Percentiles rank a stretch among this genome's conserved stretches.
These are phyloP conservation scores for Sphagnurus paluster DNA, from an alignment of 1,284 basidiomycete species.

Conservation along the genomic window DNA sequence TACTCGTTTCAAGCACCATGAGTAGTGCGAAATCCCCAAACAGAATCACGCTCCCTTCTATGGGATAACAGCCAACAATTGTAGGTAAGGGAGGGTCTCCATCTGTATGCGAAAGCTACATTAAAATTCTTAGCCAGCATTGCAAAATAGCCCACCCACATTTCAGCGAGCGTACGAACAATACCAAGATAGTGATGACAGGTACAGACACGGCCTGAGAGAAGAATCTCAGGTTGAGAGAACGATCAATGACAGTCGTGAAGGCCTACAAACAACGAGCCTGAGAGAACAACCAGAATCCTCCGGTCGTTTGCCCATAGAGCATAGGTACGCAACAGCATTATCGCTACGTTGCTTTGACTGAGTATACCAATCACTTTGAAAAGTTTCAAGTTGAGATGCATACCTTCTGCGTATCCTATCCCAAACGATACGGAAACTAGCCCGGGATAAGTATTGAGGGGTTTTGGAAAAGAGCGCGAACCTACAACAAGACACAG, in stretches of 20 bases:
- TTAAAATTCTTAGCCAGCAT: neutral
- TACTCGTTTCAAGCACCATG: slow-evolving; percentile 22
- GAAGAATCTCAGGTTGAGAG: neutral
- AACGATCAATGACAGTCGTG: neutral
- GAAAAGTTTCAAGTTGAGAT: neutral
- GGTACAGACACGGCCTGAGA: slow-evolving; percentile 8
- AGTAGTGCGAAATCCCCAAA: slow-evolving; percentile 19
- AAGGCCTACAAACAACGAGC: slow-evolving; percentile 8
- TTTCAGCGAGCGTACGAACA: slow-evolving; percentile 15
- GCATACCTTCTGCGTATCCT: slow-evolving; percentile 14
- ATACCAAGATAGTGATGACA: slow-evolving; percentile 5
- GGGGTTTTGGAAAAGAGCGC: neutral
- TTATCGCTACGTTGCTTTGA: slow-evolving; percentile 13
- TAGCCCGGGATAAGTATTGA: neutral
- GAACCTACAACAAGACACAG: slow-evolving; percentile 9
- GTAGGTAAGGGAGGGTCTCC: slow-evolving; percentile 13
- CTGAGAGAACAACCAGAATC: slow-evolving; percentile 15
- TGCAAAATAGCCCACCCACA: slow-evolving; percentile 7
- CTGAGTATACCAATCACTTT: neutral
- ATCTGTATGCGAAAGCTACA: slow-evolving; percentile 6
- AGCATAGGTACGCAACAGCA: slow-evolving; percentile 23
- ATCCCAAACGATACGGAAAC: slow-evolving; percentile 16
- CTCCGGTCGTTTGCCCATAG: slow-evolving; percentile 19
- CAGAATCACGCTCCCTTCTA: slow-evolving; percentile 15
- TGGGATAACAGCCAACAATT: slow-evolving; percentile 17